These are phyloP conservation scores for Cymbopogon citratus DNA, from an alignment of 176 grass and related monocot genomes.

Conservation along the genomic window DNA sequence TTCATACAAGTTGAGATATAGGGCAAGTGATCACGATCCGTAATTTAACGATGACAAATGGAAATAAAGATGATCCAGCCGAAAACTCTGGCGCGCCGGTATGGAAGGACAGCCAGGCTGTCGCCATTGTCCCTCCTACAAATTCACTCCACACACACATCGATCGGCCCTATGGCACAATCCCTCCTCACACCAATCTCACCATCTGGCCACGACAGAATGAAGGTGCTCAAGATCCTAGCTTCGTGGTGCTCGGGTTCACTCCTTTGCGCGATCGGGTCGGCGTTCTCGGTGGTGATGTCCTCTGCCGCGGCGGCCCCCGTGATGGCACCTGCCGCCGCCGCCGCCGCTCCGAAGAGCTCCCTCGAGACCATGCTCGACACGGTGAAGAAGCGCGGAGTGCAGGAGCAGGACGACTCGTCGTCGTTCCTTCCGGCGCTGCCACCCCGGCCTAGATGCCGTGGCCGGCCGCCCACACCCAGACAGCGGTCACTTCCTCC, in stretches of 20 bases:
- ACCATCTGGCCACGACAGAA: neutral
- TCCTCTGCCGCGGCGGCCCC: neutral
- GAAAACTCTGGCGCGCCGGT: neutral
- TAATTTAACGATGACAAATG: neutral
- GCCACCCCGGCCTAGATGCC: neutral
- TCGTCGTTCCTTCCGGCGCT: neutral
- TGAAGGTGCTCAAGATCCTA: neutral
- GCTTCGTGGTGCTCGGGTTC: neutral
- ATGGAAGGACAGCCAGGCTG: neutral
- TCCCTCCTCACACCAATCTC: too few relatives aligned
- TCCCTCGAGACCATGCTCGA: conserved; percentile 18
- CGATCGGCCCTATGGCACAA: neutral
- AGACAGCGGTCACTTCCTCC: neutral
- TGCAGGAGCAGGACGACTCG: neutral
- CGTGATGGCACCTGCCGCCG: neutral
- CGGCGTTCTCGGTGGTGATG: neutral
- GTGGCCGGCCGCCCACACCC: neutral
- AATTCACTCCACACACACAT: neutral
- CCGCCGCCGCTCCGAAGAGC: neutral
- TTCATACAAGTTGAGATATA: neutral
- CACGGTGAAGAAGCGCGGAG: neutral
- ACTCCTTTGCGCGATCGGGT: neutral
- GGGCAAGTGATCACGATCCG: neutral
- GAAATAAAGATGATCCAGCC: neutral
- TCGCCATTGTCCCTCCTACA: neutral